These are phyloP conservation scores for Boletus barrowsii DNA, from an alignment of 768 basidiomycete species.

Conservation along the genomic window DNA sequence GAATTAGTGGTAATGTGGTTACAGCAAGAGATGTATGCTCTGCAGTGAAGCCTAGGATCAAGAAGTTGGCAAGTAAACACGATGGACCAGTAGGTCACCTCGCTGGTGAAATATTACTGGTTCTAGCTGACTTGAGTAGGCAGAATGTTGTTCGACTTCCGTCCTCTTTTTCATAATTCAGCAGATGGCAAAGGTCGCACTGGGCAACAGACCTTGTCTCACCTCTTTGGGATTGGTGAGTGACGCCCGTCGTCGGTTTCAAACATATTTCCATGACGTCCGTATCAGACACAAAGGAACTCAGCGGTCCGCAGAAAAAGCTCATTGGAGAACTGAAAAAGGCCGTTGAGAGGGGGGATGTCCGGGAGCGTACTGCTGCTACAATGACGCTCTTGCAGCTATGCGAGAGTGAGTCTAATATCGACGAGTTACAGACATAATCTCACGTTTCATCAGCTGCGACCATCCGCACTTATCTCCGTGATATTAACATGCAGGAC, in stretches of 20 bases:
- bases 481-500: neutral
- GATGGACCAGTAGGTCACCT: slow-evolving; percentile 14
- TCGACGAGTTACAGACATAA: neutral
- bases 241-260: neutral
- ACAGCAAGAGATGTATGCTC: neutral
- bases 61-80: slow-evolving; percentile 7
- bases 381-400: neutral
- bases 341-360: neutral
- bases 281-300: neutral
- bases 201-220: neutral
- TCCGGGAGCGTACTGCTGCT: neutral
- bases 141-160: neutral
- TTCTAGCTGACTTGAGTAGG: slow-evolving; percentile 6
- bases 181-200: neutral
- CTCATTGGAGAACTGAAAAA: neutral
- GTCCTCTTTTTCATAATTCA: neutral
- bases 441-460: slow-evolving; percentile 2
- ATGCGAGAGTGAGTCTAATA: neutral
- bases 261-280: neutral
- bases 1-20: neutral
- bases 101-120: slow-evolving; percentile 18
- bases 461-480: slow-evolving; percentile 7
- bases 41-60: slow-evolving; percentile 9
- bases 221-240: neutral
- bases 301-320: neutral